These are phyloP conservation scores for Phaffia australis DNA, from an alignment of 768 basidiomycete species.

Conservation along the genomic window DNA sequence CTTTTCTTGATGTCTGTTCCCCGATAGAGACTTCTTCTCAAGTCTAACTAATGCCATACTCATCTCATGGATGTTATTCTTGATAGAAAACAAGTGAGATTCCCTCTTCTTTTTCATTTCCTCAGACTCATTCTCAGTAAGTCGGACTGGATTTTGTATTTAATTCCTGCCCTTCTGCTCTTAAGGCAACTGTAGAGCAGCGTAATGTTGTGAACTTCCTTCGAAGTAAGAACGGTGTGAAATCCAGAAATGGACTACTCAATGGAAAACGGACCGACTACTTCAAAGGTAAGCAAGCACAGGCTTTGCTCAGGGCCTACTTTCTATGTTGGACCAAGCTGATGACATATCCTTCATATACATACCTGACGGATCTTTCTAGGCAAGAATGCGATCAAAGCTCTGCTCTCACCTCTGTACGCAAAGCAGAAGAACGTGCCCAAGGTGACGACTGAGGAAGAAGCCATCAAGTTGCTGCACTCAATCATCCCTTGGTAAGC, in stretches of 20 bases:
- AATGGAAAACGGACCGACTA: constrained; percentile 94
- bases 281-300: constrained; percentile 77
- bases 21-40: no score
- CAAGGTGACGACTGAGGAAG: constrained; percentile 59
- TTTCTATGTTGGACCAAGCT: neutral
- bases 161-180: neutral
- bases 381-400: constrained; percentile 91
- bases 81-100: no score
- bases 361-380: neutral
- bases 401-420: constrained; percentile 84
- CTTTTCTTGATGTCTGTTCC: no score
- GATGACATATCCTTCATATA: neutral
- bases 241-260: constrained; percentile 76
- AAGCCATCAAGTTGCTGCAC: constrained; percentile 58
- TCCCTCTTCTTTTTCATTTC: no score
- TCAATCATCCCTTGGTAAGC: constrained; percentile 55
- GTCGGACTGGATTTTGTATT: no score
- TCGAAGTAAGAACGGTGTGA: constrained; percentile 74
- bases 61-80: no score
- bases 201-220: constrained; percentile 77
- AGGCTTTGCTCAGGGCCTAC: no score
- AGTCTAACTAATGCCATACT: no score
- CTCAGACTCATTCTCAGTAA: no score
- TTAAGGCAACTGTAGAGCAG: constrained; percentile 59
- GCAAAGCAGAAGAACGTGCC: constrained; percentile 61